Evolutionary conservation across 2,329 filamentous ascomycete genomes (phyloP).

Genomic region (Drechslerella stenobrocha): DNA sequence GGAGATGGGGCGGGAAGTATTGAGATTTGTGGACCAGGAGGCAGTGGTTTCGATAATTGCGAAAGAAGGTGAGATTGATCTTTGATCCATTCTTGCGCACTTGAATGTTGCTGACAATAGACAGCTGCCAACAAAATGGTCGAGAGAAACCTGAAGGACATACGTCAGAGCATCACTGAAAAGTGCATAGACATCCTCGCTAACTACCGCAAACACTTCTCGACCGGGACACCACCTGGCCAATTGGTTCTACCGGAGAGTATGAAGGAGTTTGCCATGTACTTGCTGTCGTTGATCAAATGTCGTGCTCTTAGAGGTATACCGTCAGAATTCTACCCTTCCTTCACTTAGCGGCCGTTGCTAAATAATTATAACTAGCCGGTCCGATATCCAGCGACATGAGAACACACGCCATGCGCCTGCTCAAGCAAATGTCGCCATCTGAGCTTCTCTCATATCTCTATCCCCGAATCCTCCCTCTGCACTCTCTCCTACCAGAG

Average conservation of each 20-base stretch:
- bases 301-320: conserved; percentile 82
- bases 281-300: conserved; percentile 86
- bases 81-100: background rate
- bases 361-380: conserved; percentile 57
- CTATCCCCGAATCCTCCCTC: conserved; percentile 87
- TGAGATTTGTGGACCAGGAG: conserved; percentile 96
- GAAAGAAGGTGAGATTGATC: conserved; percentile 67
- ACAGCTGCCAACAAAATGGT: conserved; percentile 78
- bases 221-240: conserved; percentile 80
- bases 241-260: conserved; percentile 95
- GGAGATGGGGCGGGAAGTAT: conserved; percentile 76
- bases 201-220: conserved; percentile 89
- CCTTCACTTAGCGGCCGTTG: background rate
- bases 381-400: conserved; percentile 89
- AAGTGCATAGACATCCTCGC: conserved; percentile 91
- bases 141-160: conserved; percentile 77
- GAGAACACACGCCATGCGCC: conserved; percentile 84
- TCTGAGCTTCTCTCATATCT: conserved; percentile 87
- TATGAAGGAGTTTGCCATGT: conserved; percentile 96
- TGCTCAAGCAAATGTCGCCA: conserved; percentile 84
- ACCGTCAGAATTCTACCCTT: conserved; percentile 9
- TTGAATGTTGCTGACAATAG: conserved; percentile 51
- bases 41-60: conserved; percentile 84
- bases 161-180: conserved; percentile 79
- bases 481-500: conserved; percentile 83